These are phyloP conservation scores for Ceratocystiopsis sp. DNA, from an alignment of 2,329 filamentous ascomycete genomes.

Conservation along the genomic window DNA sequence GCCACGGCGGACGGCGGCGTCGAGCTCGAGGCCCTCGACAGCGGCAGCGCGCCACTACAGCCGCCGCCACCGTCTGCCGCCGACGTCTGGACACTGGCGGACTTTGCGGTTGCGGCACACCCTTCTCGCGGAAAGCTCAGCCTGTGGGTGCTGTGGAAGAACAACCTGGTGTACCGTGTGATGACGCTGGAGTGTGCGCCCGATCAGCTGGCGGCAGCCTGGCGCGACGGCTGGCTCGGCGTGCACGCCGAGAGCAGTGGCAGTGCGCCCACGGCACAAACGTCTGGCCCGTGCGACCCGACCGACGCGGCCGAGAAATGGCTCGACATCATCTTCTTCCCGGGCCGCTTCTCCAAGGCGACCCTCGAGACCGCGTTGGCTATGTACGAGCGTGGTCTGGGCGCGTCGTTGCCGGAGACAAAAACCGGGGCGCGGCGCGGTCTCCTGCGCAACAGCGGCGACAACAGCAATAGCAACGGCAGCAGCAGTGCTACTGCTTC, in stretches of 20 bases:
- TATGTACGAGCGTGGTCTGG: constrained; percentile 57
- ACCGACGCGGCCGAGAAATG: constrained; percentile 67
- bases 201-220: constrained; percentile 42
- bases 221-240: constrained; percentile 53
- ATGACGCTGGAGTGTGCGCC: constrained; percentile 58
- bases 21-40: constrained; percentile 35
- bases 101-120: constrained; percentile 49
- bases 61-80: constrained; percentile 54
- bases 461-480: constrained; percentile 4
- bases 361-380: constrained; percentile 70
- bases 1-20: constrained; percentile 47
- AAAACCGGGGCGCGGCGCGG: no score
- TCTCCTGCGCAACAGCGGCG: constrained; percentile 15
- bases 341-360: constrained; percentile 62
- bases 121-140: constrained; percentile 18
- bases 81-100: constrained; percentile 64
- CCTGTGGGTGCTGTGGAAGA: constrained; percentile 71
- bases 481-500: constrained; percentile 3
- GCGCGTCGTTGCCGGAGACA: constrained; percentile 9
- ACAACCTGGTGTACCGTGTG: constrained; percentile 61
- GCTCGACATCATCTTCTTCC: constrained; percentile 67
- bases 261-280: constrained; percentile 33
- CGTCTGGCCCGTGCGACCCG: constrained; percentile 44
- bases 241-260: constrained; percentile 43
- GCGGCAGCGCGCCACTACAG: constrained; percentile 35